Percentiles rank a stretch among this genome's conserved stretches.
phyloP scores from a whole-genome alignment of 2,329 filamentous ascomycete genomes.

The Malbranchea zuffiana region DNA sequence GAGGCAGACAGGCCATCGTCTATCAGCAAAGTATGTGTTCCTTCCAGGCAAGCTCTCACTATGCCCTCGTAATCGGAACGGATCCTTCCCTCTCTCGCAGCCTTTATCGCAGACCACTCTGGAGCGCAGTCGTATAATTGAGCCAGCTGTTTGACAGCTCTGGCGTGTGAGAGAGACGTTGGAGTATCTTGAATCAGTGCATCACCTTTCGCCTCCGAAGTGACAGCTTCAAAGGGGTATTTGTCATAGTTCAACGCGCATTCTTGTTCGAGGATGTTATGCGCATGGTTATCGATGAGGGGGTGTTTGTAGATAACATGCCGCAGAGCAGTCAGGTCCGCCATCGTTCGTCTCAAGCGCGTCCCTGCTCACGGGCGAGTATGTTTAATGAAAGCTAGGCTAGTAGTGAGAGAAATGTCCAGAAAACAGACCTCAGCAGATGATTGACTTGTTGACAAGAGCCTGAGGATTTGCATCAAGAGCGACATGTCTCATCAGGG shows the following conservation, averaged over 20 bases:
- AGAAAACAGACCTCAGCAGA: too few relatives aligned
- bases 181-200: slow-evolving; percentile 50
- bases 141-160: slow-evolving; percentile 58
- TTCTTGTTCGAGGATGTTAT: slow-evolving; percentile 32
- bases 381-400: too few relatives aligned
- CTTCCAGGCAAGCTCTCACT: slow-evolving; percentile 54
- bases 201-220: slow-evolving; percentile 60
- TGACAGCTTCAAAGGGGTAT: slow-evolving; percentile 50
- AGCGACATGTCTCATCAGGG: too few relatives aligned
- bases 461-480: too few relatives aligned
- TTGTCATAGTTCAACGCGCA: slow-evolving; percentile 24
- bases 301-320: slow-evolving; percentile 31
- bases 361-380: too few relatives aligned
- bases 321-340: slow-evolving; percentile 20
- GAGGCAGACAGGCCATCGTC: slow-evolving; percentile 56
- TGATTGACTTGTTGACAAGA: too few relatives aligned
- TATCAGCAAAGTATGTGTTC: slow-evolving; percentile 64
- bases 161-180: slow-evolving; percentile 56
- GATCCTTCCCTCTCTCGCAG: slow-evolving; percentile 39
- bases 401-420: too few relatives aligned
- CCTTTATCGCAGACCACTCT: slow-evolving; percentile 50
- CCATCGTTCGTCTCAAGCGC: too few relatives aligned
- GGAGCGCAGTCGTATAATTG: slow-evolving; percentile 52
- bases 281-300: slow-evolving; percentile 40
- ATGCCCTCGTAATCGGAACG: slow-evolving; percentile 45